These are phyloP conservation scores for Hypoxylon perforatum DNA, from an alignment of 495 filamentous ascomycete genomes.

Conservation along the genomic window DNA sequence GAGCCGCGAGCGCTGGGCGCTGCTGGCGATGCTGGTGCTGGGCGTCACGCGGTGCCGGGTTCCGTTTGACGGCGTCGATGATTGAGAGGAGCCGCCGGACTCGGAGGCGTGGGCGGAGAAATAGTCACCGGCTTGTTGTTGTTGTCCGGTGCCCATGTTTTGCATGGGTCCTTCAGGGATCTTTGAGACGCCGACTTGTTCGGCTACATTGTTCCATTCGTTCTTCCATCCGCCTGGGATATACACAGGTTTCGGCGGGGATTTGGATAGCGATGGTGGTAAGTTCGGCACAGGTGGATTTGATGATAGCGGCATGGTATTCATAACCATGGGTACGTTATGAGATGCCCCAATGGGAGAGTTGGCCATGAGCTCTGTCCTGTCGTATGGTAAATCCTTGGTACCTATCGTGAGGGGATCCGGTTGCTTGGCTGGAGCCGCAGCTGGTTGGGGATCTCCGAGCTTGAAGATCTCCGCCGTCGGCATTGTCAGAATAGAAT, in stretches of 20 bases:
- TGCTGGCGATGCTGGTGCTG: conserved; percentile 40
- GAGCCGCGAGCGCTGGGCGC: conserved; percentile 37
- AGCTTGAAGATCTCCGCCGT: conserved; percentile 41
- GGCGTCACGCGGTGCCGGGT: conserved; percentile 31
- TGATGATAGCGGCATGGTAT: conserved; percentile 3
- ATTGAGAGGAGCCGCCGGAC: conserved; percentile 9
- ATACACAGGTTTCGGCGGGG: conserved; percentile 39
- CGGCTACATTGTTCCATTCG: conserved; percentile 39
- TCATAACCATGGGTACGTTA: conserved; percentile 1
- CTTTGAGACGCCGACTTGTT: conserved; percentile 11
- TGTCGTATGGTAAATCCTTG: conserved; percentile 18
- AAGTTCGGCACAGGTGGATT: conserved; percentile 19
- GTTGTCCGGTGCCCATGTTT: conserved; percentile 2
- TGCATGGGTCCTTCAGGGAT: background rate
- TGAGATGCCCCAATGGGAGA: conserved; percentile 31
- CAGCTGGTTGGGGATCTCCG: conserved; percentile 8
- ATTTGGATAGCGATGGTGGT: conserved; percentile 18
- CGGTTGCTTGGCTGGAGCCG: background rate
- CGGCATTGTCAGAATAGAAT: conserved; percentile 39
- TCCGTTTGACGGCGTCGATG: conserved; percentile 2
- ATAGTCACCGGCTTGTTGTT: background rate
- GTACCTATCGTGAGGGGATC: conserved; percentile 11
- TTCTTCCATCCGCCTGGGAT: conserved; percentile 40
- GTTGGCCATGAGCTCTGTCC: conserved; percentile 37
- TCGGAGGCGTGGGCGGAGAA: conserved; percentile 15